Evolutionary conservation across 2,329 filamentous ascomycete species (phyloP), one percentile per base, ranked within the genome.

Genomic region (Exophiala calicioides): DNA sequence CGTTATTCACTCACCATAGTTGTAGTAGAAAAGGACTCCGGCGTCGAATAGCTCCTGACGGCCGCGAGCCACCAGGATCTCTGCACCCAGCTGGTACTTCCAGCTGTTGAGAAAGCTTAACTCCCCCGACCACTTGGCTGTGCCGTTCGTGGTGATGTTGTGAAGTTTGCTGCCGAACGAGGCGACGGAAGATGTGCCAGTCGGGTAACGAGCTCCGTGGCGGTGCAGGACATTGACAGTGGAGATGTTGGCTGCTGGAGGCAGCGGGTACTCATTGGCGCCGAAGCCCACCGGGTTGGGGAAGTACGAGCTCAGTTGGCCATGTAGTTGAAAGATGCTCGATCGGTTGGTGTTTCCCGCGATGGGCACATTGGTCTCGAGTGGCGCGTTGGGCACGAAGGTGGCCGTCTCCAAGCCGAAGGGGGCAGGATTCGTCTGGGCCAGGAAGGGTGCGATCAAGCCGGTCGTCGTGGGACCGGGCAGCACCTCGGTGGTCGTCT

Each of bases 161-260:
- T 70, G 70, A 33, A 90, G 69, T 54, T 79, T 81, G 32, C 75
- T 62, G 1, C 80, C 82, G 30, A 85, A 76, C 1, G 62, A 60
- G 13, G 71, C 67, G 7, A 85, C 78, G 21, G 77, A 76, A 24
- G 79, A 73, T 1, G 75, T 76, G 3, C 71, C 69, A 2, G 85
- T 86, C 0, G 86, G 86, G 64, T 90, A 90, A 10, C 86, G 76
- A 29, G 84, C 76, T 6, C 86, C 86, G 61, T 90, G 86, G 1
- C 86, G 79, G 64, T 83, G 84, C 3, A 89, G 71, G 81, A 89
- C 84, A 68, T 85, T 71, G 33, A 90, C 70, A 68, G 86, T 84
- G 23, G 82, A 72, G 39, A 90, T 85, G 48, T 84, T 81, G 0
- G 85, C 78, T 7, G 81, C 84, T 3, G 71, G 64, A 1, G 85